Evolutionary conservation across 768 basidiomycete species (phyloP).

Genomic region (Boletellus sp.): DNA sequence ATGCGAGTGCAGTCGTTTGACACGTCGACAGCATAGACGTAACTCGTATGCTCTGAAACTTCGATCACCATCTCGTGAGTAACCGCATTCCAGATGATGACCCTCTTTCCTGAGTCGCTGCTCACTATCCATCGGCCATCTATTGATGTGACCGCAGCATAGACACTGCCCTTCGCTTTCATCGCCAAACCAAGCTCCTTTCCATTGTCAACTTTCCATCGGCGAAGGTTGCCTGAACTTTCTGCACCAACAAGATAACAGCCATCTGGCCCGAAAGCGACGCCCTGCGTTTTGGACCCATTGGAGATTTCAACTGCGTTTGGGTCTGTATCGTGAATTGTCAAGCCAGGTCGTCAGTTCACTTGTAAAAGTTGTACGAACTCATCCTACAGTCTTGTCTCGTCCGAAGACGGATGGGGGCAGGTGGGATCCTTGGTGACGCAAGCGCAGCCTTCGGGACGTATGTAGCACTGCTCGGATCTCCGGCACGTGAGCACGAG

Average conservation of each 20-base stretch:
- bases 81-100: background rate
- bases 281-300: background rate
- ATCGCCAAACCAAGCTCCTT: background rate
- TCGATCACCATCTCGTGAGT: background rate
- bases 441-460: too few relatives aligned
- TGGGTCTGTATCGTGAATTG: background rate
- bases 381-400: too few relatives aligned
- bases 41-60: background rate
- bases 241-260: background rate
- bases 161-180: background rate
- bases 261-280: background rate
- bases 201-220: background rate
- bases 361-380: too few relatives aligned
- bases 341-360: background rate
- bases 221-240: background rate
- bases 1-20: background rate
- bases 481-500: too few relatives aligned
- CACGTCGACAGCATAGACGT: background rate
- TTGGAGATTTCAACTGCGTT: background rate
- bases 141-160: background rate
- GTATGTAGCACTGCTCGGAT: too few relatives aligned
- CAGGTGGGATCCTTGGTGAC: background rate
- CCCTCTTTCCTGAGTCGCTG: background rate
- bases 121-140: constrained; percentile 3
- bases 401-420: too few relatives aligned